Base-by-base conservation (phyloP, 306 rosid genomes). In the Acmispon strigosus region DNA sequence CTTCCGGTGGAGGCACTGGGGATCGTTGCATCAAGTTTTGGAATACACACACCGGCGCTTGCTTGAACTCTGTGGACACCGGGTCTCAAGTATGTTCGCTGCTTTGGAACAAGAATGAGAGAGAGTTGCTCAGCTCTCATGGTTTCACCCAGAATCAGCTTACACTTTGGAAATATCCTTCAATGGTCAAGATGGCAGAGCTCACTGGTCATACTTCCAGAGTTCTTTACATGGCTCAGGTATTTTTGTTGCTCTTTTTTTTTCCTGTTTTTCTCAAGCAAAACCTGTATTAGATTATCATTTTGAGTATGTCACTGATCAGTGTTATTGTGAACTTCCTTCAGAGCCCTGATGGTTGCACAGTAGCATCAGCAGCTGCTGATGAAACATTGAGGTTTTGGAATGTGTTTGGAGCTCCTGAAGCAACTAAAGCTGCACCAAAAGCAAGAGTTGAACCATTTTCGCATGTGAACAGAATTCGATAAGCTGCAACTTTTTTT, bases 141-240 rank as follows among this genome's bases (percentile, higher is more conserved):
- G 97, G 97, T 20, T 87, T 84, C 58, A 58, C 92, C 13, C 87
- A 87, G 76, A 92, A 92, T 74, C 97, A 83, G 63, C 61, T 83
- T 11, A 89, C 96, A 27, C 96, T 92, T 39, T 92, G 97, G 97
- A 92, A 92, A 51, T 92, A 92, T 76, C 97, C 97, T n/a, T 92
- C 97, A 36, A 92, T 92, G 97, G 94, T 85, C 14, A 89, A 89
- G 80, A 84, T 84, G 88, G 88, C 86, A 29, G 97, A 92, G 81
- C 94, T 92, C 77, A 92, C 66, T 12, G 96, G 97, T 32, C 97
- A 92, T 39, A 89, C 96, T 43, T 92, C 97, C 20, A 84, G 97
- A 57, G 97, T 92, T 75, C 96, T 92, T 51, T 89, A 29, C 51
- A 87, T 92, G 97, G 90, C 92, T 10, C 84, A 81, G 80, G 79